A percentile compares a stretch with the other conserved stretches of the same genome.
Conservation (phyloP, 306 rosid genomes). For the Hippophae gyantsensis region DNA sequence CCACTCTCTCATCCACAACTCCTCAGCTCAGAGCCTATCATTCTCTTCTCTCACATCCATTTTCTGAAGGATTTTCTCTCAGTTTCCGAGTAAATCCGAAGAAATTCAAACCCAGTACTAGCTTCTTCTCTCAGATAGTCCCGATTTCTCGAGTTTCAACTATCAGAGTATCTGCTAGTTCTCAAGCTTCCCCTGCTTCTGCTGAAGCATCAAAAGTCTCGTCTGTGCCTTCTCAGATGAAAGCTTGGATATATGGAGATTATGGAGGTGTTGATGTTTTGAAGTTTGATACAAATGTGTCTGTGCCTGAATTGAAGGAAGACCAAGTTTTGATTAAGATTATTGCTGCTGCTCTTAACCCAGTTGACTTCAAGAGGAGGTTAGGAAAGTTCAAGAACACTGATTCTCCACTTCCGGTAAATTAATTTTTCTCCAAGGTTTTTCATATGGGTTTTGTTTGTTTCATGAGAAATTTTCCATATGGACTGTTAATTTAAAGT, state of each 20-base stretch:
- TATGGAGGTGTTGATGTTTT: slow-evolving; percentile 42
- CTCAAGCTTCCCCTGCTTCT: slow-evolving; percentile 57
- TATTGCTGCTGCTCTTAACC: slow-evolving; percentile 60
- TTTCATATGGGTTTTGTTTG: background rate
- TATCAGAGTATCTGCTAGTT: slow-evolving; percentile 39
- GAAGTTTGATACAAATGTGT: slow-evolving; percentile 31
- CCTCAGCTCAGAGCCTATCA: slow-evolving; percentile 28
- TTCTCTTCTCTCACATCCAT: slow-evolving; percentile 10
- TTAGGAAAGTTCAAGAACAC: slow-evolving; percentile 24
- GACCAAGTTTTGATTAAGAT: slow-evolving; percentile 64
- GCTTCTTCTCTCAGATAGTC: slow-evolving; percentile 8
- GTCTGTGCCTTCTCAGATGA: slow-evolving; percentile 25
- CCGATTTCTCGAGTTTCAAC: slow-evolving; percentile 7
- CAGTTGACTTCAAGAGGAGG: slow-evolving; percentile 47
- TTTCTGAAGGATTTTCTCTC: slow-evolving; percentile 22
- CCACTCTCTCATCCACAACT: slow-evolving; percentile 36
- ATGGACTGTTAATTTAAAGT: background rate
- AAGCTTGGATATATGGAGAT: slow-evolving; percentile 52
- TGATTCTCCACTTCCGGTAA: slow-evolving; percentile 35
- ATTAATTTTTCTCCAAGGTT: background rate
- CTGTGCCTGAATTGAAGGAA: slow-evolving; percentile 34
- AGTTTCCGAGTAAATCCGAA: slow-evolving; percentile 18
- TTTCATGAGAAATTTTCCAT: background rate
- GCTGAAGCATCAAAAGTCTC: slow-evolving; percentile 35
- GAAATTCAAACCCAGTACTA: background rate